Evolutionary conservation across 2,329 filamentous ascomycete genomes (phyloP).

Genomic region (Ophiostoma piceae): DNA sequence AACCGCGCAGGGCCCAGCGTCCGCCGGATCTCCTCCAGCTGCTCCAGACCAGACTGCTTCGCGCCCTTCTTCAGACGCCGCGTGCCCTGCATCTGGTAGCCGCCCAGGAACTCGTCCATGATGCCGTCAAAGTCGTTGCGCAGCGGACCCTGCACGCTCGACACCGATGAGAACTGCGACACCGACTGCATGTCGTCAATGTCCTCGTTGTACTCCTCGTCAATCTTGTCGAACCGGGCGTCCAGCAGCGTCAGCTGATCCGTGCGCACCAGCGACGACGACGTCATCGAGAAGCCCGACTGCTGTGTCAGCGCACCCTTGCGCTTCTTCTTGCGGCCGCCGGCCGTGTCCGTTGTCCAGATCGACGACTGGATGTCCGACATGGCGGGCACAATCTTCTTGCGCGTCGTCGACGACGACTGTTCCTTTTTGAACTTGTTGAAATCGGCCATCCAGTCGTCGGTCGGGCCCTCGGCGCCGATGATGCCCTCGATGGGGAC

Average conservation of each 20-base stretch:
- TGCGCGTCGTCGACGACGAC: constrained; percentile 28
- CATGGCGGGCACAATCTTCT: constrained; percentile 42
- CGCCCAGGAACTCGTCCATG: constrained; percentile 86
- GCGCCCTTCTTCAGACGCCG: constrained; percentile 73
- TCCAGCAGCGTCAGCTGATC: constrained; percentile 83
- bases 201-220: constrained; percentile 62
- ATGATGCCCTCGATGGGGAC: background rate
- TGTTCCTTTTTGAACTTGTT: constrained; percentile 84
- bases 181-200: constrained; percentile 52
- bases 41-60: constrained; percentile 73
- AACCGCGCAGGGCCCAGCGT: constrained; percentile 73
- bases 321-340: constrained; percentile 83
- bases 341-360: constrained; percentile 70
- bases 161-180: constrained; percentile 58
- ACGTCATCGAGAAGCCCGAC: constrained; percentile 93
- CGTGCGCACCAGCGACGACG: constrained; percentile 88
- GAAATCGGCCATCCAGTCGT: constrained; percentile 88
- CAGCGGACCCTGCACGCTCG: constrained; percentile 62
- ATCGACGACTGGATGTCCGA: constrained; percentile 65
- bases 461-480: constrained; percentile 8
- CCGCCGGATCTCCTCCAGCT: constrained; percentile 82
- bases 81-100: constrained; percentile 66
- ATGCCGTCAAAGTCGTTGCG: constrained; percentile 80
- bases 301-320: constrained; percentile 88
- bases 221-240: constrained; percentile 83